Conservation (phyloP, 1,139 yeast genomes). For the Saccharomycopsis hybrid region DNA sequence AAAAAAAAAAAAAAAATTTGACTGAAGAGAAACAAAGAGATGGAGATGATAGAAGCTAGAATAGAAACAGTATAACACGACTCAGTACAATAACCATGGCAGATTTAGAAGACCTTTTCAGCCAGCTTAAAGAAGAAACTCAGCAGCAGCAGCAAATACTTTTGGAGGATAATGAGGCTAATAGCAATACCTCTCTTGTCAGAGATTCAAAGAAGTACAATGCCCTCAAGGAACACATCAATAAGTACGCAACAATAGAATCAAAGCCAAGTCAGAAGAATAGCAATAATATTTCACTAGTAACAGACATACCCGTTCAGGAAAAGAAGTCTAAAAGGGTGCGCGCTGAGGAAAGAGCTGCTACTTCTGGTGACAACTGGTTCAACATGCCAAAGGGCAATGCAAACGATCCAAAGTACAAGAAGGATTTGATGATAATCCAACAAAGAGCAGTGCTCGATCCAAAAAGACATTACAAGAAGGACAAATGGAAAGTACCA, state of each 20-base stretch:
- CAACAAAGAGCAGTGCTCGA: conserved; percentile 88
- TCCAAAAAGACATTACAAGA: conserved; percentile 92
- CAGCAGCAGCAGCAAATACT: background rate
- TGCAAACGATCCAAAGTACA: conserved; percentile 59
- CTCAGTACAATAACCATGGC: too few species aligned
- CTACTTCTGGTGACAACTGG: conserved; percentile 57
- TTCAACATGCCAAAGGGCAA: conserved; percentile 61
- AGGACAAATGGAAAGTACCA: conserved; percentile 76
- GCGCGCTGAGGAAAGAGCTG: conserved; percentile 22
- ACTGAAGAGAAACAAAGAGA: too few species aligned
- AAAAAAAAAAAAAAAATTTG: too few species aligned
- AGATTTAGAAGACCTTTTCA: conserved; percentile 12
- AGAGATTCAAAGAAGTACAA: conserved; percentile 1
- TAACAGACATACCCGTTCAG: conserved; percentile 4
- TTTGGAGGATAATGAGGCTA: too few species aligned
- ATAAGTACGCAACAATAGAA: background rate
- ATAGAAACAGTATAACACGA: too few species aligned
- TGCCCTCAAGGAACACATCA: background rate
- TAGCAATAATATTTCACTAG: background rate
- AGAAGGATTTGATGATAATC: conserved; percentile 70
- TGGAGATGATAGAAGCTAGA: too few species aligned
- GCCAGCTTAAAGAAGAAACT: conserved; percentile 8
- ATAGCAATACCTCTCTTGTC: background rate
- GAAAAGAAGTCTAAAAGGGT: conserved; percentile 21
- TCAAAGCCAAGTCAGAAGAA: background rate